These are phyloP conservation scores for Globisporangium spinosum DNA, from an alignment of 352 stramenopile species.

Conservation along the genomic window DNA sequence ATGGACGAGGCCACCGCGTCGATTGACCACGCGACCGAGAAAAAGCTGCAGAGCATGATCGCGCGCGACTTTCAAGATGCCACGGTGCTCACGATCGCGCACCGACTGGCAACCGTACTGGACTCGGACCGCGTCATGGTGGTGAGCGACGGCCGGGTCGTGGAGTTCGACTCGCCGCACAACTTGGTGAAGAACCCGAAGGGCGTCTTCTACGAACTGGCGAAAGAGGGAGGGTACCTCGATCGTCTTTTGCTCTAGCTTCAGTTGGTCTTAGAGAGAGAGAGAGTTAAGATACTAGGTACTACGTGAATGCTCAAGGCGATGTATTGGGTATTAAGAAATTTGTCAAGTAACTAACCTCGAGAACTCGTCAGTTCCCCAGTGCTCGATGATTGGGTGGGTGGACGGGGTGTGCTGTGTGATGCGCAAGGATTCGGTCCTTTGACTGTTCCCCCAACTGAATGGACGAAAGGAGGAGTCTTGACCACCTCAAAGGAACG, in stretches of 20 bases:
- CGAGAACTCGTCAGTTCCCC: too few species aligned
- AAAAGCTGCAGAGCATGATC: neutral
- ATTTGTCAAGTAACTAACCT: too few species aligned
- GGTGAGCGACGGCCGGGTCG: neutral
- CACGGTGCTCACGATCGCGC: conserved; percentile 95
- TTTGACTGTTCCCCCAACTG: too few species aligned
- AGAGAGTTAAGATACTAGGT: too few species aligned
- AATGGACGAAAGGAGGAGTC: too few species aligned
- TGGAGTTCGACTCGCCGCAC: neutral
- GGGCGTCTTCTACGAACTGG: conserved; percentile 16
- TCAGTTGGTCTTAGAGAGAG: too few species aligned
- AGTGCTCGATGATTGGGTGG: too few species aligned
- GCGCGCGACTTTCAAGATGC: neutral
- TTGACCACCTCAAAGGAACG: too few species aligned
- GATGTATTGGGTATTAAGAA: too few species aligned
- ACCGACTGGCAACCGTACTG: conserved; percentile 93
- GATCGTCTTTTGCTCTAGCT: neutral
- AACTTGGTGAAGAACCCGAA: neutral
- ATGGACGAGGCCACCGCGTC: conserved; percentile 75
- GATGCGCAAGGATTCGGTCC: too few species aligned
- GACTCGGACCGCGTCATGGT: conserved; percentile 33
- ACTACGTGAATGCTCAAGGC: too few species aligned
- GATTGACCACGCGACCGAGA: conserved; percentile 1
- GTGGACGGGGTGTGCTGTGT: too few species aligned
- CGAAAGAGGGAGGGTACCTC: neutral